Evolutionary conservation across 495 filamentous ascomycete genomes (phyloP).

Genomic region (Aspergillus nanangensis): DNA sequence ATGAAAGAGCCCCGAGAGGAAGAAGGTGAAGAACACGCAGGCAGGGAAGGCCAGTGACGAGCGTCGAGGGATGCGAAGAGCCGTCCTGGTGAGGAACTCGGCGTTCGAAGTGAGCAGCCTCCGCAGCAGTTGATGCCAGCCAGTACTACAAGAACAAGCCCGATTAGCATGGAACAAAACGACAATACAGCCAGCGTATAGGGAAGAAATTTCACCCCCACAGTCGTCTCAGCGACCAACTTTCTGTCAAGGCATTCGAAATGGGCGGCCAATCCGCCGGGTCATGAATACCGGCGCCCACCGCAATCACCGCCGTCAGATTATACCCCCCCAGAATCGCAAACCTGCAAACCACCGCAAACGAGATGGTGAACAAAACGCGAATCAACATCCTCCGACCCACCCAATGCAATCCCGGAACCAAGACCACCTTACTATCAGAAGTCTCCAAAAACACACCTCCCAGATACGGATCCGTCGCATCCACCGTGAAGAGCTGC

Average conservation of each 20-base stretch:
- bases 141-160: slow-evolving; percentile 2
- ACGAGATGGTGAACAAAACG: slow-evolving; percentile 11
- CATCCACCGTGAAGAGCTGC: slow-evolving; percentile 11
- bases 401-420: slow-evolving; percentile 1
- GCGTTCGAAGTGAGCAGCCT: slow-evolving; percentile 8
- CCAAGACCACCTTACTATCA: not conserved
- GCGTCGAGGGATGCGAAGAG: slow-evolving; percentile 5
- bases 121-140: slow-evolving; percentile 22
- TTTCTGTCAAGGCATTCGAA: slow-evolving; percentile 5
- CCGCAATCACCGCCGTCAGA: not conserved
- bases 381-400: not conserved
- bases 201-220: slow-evolving; percentile 11
- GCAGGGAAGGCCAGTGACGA: not conserved
- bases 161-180: not conserved
- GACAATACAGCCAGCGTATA: not conserved
- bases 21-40: slow-evolving; percentile 11
- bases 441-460: slow-evolving; percentile 2
- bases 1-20: slow-evolving; percentile 15
- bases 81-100: slow-evolving; percentile 5
- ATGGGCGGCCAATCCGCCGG: slow-evolving; percentile 15
- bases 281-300: slow-evolving; percentile 3
- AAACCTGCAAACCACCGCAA: slow-evolving; percentile 11
- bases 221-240: slow-evolving; percentile 9
- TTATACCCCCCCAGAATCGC: slow-evolving; percentile 11
- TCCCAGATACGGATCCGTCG: not conserved